Conservation (phyloP, 176 grass and related monocot species). For the Poa annua region DNA sequence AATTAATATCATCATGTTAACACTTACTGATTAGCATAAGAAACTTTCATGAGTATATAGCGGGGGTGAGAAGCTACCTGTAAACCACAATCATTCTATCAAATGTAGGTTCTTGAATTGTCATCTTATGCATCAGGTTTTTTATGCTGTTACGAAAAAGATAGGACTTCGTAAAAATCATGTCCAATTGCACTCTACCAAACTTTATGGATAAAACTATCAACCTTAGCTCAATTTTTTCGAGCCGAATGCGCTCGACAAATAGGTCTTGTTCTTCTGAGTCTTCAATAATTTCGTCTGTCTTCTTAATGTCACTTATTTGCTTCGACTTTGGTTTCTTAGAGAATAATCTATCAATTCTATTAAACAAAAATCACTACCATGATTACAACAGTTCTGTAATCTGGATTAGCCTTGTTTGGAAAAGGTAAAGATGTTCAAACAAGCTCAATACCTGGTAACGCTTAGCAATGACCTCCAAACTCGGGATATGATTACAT, state of each 20-base stretch:
- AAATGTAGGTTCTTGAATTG: conserved; percentile 96
- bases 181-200: conserved; percentile 3
- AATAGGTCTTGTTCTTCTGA: conserved; percentile 56
- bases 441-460: conserved; percentile 51
- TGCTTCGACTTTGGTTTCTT: conserved; percentile 44
- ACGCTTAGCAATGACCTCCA: conserved; percentile 73
- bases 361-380: conserved; percentile 34
- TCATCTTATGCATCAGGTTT: conserved; percentile 75
- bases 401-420: conserved; percentile 23
- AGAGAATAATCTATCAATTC: conserved; percentile 61
- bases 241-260: conserved; percentile 71
- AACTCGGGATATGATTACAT: conserved; percentile 76
- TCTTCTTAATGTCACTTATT: conserved; percentile 61
- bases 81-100: conserved; percentile 95
- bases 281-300: conserved; percentile 61
- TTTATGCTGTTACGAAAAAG: conserved; percentile 50
- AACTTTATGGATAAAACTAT: conserved; percentile 16
- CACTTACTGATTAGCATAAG: not conserved
- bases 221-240: conserved; percentile 78
- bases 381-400: not conserved
- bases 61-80: conserved; percentile 62
- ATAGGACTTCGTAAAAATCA: conserved; percentile 27
- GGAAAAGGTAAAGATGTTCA: conserved; percentile 19
- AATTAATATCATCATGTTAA: conserved; percentile 33
- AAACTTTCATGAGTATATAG: conserved; percentile 36